Evolutionary conservation across 352 stramenopile species (phyloP).

Genomic region (Pythium aquatile): DNA sequence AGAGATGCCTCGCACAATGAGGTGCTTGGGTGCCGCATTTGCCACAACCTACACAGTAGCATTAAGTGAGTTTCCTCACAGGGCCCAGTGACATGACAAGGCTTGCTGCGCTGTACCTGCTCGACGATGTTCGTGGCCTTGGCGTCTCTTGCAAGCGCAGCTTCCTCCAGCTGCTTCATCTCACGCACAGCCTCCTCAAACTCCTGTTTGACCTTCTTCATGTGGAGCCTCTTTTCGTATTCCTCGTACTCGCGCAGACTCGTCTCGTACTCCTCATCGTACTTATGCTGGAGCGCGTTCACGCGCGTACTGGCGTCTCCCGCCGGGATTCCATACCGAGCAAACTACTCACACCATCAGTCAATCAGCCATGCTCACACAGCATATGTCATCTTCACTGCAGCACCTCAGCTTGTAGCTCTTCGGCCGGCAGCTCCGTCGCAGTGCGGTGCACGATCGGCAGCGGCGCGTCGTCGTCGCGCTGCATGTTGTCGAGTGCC

Average conservation of each 20-base stretch:
- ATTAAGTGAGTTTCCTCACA: not conserved
- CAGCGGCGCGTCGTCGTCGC: constrained; percentile 20
- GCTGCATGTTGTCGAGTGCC: constrained; percentile 8
- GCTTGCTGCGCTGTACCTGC: constrained; percentile 23
- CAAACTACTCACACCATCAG: constrained; percentile 31
- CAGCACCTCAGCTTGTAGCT: constrained; percentile 57
- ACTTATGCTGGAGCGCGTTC: constrained; percentile 48
- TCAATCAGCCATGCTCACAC: not conserved
- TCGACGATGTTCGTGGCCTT: constrained; percentile 48
- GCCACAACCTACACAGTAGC: constrained; percentile 36
- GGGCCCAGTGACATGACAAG: not conserved
- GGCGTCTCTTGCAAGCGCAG: constrained; percentile 40
- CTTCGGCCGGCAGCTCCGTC: constrained; percentile 47
- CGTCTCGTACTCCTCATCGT: constrained; percentile 61
- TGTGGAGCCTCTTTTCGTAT: constrained; percentile 35
- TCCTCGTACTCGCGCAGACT: constrained; percentile 36
- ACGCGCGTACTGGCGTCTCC: constrained; percentile 47
- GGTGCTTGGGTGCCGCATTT: constrained; percentile 44
- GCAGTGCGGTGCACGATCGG: constrained; percentile 40
- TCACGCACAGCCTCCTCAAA: constrained; percentile 42
- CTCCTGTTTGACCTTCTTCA: constrained; percentile 46
- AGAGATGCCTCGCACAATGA: constrained; percentile 51
- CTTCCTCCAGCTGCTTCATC: constrained; percentile 37
- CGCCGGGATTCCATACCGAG: constrained; percentile 45
- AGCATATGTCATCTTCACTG: not conserved